Evolutionary conservation across 208 protist species (phyloP), one percentile per base, ranked within the genome.

Genomic region (Leishmania tarentolae): DNA sequence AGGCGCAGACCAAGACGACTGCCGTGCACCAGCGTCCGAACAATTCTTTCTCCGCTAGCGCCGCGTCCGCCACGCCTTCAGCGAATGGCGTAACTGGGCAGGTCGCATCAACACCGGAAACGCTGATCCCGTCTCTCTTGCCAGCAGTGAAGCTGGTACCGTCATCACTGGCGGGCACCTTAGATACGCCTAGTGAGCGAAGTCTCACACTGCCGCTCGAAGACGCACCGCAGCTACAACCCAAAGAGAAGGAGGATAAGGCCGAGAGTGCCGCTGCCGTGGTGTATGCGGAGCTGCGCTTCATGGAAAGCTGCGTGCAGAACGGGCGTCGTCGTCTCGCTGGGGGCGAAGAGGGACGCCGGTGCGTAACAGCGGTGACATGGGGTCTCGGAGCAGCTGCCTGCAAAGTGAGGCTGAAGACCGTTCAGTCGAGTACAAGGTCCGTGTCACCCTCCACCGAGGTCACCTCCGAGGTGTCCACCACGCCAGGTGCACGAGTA

Each of bases 381-480:
- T 95, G 92, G 92, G 92, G 92, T 52, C 80, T 94, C 59, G 92
- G 90, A 17, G 88, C 86, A 4, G 83, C 83, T n/a, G 78, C 92
- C 68, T 80, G 82, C 9, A 72, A 85, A 31, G 66, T 95, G 6
- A 78, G 73, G 2, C 53, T 88, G 69, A 73, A 78, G 8, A 3
- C 66, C 8, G 35, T 59, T 7, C 76, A 65, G 3, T 56, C 19
- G n/a, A 61, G 31, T 50, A 6, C 17, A 15, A 42, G 31, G 28
- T 31, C 46, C 52, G 46, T 42, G 50, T 13, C 40, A 6, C 4
- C 40, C 40, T 2, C 44, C 46, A 56, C 11, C 46, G 70, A 35
- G 42, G 66, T 5, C 66, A 47, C 35, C 15, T 5, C 35, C 37
- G 66, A 44, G 35, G 15, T 24, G 31, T 2, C 44, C 44, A 53